These are phyloP conservation scores for Phytopythium oedochilum DNA, from an alignment of 352 stramenopile species.

Conservation along the genomic window DNA sequence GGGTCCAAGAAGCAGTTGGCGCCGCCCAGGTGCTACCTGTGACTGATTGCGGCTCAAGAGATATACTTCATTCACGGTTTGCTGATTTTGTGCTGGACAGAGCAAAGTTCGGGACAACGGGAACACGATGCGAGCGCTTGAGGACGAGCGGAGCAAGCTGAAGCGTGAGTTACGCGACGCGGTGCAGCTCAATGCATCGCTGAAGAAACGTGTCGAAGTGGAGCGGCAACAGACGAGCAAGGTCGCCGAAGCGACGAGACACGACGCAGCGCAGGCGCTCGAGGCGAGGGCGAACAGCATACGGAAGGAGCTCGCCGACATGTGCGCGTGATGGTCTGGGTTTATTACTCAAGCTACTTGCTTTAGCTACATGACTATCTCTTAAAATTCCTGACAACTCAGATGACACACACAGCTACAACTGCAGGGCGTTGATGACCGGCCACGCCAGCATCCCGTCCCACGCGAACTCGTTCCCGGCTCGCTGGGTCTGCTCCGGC, in stretches of 20 bases:
- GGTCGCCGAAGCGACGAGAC: not conserved
- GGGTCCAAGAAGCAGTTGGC: not conserved
- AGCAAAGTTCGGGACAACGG: not conserved
- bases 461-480: not conserved
- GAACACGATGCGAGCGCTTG: not conserved
- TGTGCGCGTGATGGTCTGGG: not conserved
- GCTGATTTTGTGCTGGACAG: not conserved
- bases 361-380: not conserved
- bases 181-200: not conserved
- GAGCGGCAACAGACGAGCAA: not conserved
- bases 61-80: too few species aligned
- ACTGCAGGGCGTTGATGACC: not conserved
- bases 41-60: too few species aligned
- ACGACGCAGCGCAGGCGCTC: not conserved
- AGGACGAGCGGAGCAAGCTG: not conserved
- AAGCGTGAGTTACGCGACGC: not conserved
- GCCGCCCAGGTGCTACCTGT: not conserved
- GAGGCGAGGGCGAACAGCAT: not conserved
- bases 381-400: too few species aligned
- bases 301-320: not conserved
- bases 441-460: slow-evolving; percentile 3
- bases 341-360: not conserved
- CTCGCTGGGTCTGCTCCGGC: not conserved
- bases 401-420: slow-evolving; percentile 1
- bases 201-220: not conserved